Evolutionary conservation across 768 basidiomycete species (phyloP).

Genomic region (Lactifluus piperatus): DNA sequence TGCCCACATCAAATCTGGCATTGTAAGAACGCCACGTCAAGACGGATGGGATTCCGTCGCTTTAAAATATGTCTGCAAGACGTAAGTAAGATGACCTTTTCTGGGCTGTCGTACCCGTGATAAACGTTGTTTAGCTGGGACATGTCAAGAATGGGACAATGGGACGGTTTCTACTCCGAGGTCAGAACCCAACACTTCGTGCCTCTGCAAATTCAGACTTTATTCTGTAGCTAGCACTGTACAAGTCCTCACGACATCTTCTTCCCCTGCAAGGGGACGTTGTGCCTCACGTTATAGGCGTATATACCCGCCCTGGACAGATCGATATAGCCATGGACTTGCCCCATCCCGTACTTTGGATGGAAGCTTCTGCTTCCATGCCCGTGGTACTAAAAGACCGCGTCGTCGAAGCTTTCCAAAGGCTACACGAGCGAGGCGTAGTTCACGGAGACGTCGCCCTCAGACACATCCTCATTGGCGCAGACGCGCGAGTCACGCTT

Average conservation of each 20-base stretch:
- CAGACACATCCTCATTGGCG: constrained; percentile 45
- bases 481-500: constrained; percentile 34
- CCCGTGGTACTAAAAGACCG: constrained; percentile 43
- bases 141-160: constrained; percentile 25
- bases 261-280: constrained; percentile 43
- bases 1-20: constrained; percentile 15
- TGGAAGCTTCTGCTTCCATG: constrained; percentile 51
- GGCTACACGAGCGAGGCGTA: constrained; percentile 31
- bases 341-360: constrained; percentile 53
- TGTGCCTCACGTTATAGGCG: constrained; percentile 45
- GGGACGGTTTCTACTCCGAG: constrained; percentile 36
- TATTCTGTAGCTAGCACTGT: constrained; percentile 40
- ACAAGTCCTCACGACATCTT: constrained; percentile 39
- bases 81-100: constrained; percentile 2
- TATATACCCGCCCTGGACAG: constrained; percentile 32
- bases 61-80: constrained; percentile 15
- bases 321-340: constrained; percentile 43
- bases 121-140: constrained; percentile 26
- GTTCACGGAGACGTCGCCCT: constrained; percentile 27
- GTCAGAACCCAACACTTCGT: constrained; percentile 19
- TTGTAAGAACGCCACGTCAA: not conserved
- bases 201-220: constrained; percentile 1
- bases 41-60: not conserved
- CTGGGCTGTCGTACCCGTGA: not conserved
- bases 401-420: constrained; percentile 41